phyloP scores from a whole-genome alignment of 345 rosid species.

The Salix brachista region DNA sequence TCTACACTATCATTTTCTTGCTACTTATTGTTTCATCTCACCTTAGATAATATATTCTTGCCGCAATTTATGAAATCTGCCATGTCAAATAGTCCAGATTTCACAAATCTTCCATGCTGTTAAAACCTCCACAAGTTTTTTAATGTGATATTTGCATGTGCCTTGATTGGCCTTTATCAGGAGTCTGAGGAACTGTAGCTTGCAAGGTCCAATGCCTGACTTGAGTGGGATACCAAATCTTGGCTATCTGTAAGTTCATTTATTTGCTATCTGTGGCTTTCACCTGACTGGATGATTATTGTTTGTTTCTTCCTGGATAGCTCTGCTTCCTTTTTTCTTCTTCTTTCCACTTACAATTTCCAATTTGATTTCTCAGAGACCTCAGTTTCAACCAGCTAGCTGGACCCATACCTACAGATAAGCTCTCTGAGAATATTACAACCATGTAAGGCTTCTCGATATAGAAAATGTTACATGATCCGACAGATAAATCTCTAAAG shows the following conservation, averaged over 20 bases:
- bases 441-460: constrained; percentile 61
- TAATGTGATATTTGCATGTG: background rate
- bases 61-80: background rate
- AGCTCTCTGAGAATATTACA: constrained; percentile 67
- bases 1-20: background rate
- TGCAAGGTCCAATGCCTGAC: constrained; percentile 87
- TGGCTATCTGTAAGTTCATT: constrained; percentile 73
- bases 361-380: constrained; percentile 52
- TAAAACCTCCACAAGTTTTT: background rate
- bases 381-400: constrained; percentile 72
- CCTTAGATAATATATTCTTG: background rate
- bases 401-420: constrained; percentile 62
- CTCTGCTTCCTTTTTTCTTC: background rate
- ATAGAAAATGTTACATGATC: constrained; percentile 9
- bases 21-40: background rate
- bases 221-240: constrained; percentile 66
- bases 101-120: background rate
- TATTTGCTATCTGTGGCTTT: background rate
- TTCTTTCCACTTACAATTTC: background rate
- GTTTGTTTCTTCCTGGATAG: background rate
- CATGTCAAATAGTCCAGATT: background rate
- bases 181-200: constrained; percentile 84
- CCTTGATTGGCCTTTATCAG: constrained; percentile 41
- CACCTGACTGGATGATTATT: background rate
- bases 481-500: background rate